Evolutionary conservation across 1,139 yeast genomes (phyloP), one percentile per base, ranked within the genome.

Genomic region (Yamadazyma jaroonii): DNA sequence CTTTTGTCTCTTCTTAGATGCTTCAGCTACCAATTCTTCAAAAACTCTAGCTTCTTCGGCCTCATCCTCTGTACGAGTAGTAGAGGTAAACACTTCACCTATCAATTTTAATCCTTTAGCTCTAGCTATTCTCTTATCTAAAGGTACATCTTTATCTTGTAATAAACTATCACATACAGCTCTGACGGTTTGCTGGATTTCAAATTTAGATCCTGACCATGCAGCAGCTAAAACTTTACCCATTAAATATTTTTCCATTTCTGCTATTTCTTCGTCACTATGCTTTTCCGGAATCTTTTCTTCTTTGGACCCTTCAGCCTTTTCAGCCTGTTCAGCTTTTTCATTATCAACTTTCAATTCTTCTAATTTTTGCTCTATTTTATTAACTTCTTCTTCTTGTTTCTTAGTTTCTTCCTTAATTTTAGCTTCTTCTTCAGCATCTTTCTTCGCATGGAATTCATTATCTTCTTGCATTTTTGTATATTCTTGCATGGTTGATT

Each of bases 181-280:
- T 41, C 97, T 68, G 25, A 88, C 71, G 1, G 95, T 87, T n/a
- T 92, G 77, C 55, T 86, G 92, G 41, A 90, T 85, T 59, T 90
- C 98, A 59, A 81, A 83, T 51, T 81, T 81, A 15, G 96, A 86
- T 1, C 97, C 97, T 35, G 84, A 83, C 98, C 98, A 90, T 8
- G 97, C 96, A 0, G 97, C 97, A 3, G 94, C 90, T 35, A 90
- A 68, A 3, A 90, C 90, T 57, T 90, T 92, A 29, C 96, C 97
- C 78, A 88, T 78, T 32, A 90, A 66, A 40, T 83, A 74, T 50
- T 89, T 83, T 55, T 90, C 97, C 79, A 87, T 75, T 46, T 87
- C 95, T 0, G 88, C 90, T 41, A 86, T 65, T 43, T 85, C 89
- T 55, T 88, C 97, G 2, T 77, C 78, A 0, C 95, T 79, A 54